Evolutionary conservation across 805 yeast genomes (phyloP), one percentile per base, ranked within the genome.

Genomic region (Ogataea pini): DNA sequence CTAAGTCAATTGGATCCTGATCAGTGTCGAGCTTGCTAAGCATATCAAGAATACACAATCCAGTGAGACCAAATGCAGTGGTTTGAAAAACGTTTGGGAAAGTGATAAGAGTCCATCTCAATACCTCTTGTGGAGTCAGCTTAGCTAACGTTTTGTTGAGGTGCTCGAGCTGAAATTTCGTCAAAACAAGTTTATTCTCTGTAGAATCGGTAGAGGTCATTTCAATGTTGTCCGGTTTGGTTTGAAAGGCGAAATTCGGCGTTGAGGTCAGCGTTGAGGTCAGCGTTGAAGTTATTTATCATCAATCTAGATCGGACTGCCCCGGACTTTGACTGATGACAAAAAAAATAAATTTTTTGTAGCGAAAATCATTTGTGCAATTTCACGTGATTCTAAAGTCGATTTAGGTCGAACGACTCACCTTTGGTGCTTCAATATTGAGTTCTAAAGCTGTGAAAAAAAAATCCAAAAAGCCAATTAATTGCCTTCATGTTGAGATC

Each of bases 31-130:
- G 58, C 61, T 82, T 80, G 27, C 86, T 76, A 24, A 91, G 67
- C 78, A 91, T 86, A 65, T 91, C 97, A 36, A 88, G 73, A 10
- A 92, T 91, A 25, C 86, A 96, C 50, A 92, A 69, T 0, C 98
- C 98, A 1, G 97, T 88, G 40, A 92, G 75, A 0, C 98, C 98
- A 69, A 92, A 90, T 1, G 98, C 98, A 0, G 98, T 89, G 1
- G 96, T 90, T 68, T 92, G 98, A 61, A 65, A 91, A 32, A 92
- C 71, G 34, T 82, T 75, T 2, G 96, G 96, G 60, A 91, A 83
- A 0, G 96, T 89, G n/a, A 79, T 65, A 13, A 85, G 69, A 0
- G 96, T 80, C 97, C 98, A 92, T 59, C 75, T 71, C 22, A 92
- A 69, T 48, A 92, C 82, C 49, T 89, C 88, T 55, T 81, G 79